phyloP scores from a whole-genome alignment of 2,329 filamentous ascomycete species.

The Apiospora koreana region DNA sequence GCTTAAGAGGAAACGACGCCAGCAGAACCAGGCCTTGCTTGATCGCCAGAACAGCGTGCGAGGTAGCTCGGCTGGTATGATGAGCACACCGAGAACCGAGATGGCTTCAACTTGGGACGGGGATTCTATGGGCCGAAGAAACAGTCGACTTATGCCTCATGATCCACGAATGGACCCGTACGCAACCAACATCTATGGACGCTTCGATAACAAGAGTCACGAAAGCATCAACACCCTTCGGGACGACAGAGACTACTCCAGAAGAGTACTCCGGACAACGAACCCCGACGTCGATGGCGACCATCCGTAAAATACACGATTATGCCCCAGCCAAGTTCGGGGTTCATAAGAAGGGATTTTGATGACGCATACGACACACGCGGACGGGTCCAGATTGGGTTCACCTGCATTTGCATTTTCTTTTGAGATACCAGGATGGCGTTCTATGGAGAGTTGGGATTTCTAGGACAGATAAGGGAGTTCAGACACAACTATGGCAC shows the following conservation, averaged over 20 bases:
- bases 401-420: conserved; percentile 12
- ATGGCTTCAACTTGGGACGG: conserved; percentile 43
- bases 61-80: conserved; percentile 53
- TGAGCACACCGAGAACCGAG: conserved; percentile 44
- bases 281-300: conserved; percentile 56
- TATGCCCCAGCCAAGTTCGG: not conserved
- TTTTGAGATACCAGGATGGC: conserved; percentile 13
- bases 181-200: conserved; percentile 55
- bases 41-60: conserved; percentile 48
- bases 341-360: not conserved
- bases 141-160: conserved; percentile 57
- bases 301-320: conserved; percentile 26
- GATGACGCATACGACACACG: conserved; percentile 6
- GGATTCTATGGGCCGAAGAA: conserved; percentile 49
- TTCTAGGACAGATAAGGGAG: not conserved
- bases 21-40: conserved; percentile 42
- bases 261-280: conserved; percentile 61
- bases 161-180: conserved; percentile 67
- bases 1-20: conserved; percentile 46
- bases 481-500: not conserved
- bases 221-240: conserved; percentile 65
- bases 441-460: conserved; percentile 1
- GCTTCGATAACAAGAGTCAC: conserved; percentile 56
- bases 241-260: conserved; percentile 67
- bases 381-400: not conserved